Percentiles rank a stretch among this genome's conserved stretches.
Conservation (phyloP, 2,329 filamentous ascomycete genomes). For the Scytalidium sp. region DNA sequence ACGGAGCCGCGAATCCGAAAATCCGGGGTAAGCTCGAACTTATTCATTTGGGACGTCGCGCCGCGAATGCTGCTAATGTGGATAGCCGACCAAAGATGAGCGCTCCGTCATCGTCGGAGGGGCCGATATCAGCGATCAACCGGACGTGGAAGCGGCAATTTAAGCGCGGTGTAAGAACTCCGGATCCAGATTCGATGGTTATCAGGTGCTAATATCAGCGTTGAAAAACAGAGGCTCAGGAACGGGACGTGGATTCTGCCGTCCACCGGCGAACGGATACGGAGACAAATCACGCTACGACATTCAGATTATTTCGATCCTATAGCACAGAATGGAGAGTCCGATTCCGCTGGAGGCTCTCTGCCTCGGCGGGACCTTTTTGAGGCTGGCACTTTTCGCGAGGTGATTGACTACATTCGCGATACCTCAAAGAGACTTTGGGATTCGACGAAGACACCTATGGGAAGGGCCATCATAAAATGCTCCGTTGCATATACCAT, state of each 20-base stretch:
- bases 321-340: conserved; percentile 6
- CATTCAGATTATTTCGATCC: conserved; percentile 37
- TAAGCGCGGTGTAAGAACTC: conserved; percentile 20
- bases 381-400: conserved; percentile 28
- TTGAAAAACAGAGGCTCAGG: conserved; percentile 60
- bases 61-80: neutral
- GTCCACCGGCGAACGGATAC: conserved; percentile 78
- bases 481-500: conserved; percentile 87
- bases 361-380: conserved; percentile 15
- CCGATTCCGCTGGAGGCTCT: conserved; percentile 8
- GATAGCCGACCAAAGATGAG: conserved; percentile 29
- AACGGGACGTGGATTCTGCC: conserved; percentile 88
- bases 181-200: neutral
- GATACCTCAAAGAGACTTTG: conserved; percentile 40
- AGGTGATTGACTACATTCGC: conserved; percentile 29
- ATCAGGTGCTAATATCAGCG: neutral
- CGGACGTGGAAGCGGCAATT: conserved; percentile 17
- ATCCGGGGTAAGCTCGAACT: neutral
- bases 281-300: conserved; percentile 75
- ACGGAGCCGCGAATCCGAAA: neutral
- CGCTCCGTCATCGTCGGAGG: conserved; percentile 23
- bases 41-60: neutral
- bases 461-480: conserved; percentile 79
- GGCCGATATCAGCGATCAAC: conserved; percentile 17
- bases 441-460: conserved; percentile 66